Base-by-base conservation (phyloP, 1,284 basidiomycete genomes). In the Hemileia vastatrix region DNA sequence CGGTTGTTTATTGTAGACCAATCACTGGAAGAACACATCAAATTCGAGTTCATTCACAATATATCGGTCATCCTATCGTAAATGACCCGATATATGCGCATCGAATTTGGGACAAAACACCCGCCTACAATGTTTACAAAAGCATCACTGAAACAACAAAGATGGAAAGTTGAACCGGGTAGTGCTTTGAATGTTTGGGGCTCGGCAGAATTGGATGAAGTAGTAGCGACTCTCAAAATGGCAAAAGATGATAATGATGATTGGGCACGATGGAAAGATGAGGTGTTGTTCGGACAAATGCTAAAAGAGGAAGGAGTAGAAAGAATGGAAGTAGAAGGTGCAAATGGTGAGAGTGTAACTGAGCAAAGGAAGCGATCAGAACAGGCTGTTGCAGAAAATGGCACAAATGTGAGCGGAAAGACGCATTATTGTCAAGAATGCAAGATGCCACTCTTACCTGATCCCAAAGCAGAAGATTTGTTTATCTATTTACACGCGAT, bases 1-100 rank as follows among this genome's bases (percentile, higher is more conserved):
- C 87, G 70, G 88, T 97, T 5, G 81, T 99, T 5, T 85, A 85
- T 67, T 98, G 94, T 87, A 73, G 72, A 13, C 73, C 73, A 15
- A 73, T 76, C 67, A 76, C 75, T 18, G 75, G 75, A 0, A 67
- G 75, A 88, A 92, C 92, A 0, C 92, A 96, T 77, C 92, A 96
- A 77, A 87, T 95, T 63, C 84, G 94, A 50, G 94, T 98, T 1
- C 95, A 99, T 74, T 82, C 97, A 1, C 95, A 98, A 77, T 97
- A 83, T 74, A 83, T 99, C 53, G 95, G 95, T 1, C 80, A 90
- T 72, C 87, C 95, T 0, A 93, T 99, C 67, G 88, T 90, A 23
- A 78, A 78, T 62, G 77, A 78, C 50, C 77, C 77, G 13, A 74
- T 78, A 50, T 78, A 78, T 67, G n/a, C n/a, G n/a, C 73, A 75